These are phyloP conservation scores for Magnaporthales sp. DNA, from an alignment of 2,329 filamentous ascomycete genomes.

Conservation along the genomic window DNA sequence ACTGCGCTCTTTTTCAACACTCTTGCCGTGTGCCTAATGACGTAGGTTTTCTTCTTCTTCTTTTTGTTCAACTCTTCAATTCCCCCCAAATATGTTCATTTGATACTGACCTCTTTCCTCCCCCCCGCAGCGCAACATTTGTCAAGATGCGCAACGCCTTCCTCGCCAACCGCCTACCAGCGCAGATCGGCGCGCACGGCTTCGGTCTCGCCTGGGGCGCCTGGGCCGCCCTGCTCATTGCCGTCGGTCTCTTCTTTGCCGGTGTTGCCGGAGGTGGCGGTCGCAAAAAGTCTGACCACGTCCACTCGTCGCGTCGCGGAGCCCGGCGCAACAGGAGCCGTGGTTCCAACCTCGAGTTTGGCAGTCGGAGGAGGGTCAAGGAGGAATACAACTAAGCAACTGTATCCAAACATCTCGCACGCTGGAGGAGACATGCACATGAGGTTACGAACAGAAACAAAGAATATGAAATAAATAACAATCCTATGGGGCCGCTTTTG, in stretches of 20 bases:
- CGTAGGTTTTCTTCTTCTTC: constrained; percentile 40
- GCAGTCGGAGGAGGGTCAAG: constrained; percentile 51
- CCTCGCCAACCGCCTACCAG: constrained; percentile 40
- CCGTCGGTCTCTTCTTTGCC: constrained; percentile 58
- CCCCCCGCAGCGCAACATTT: constrained; percentile 40
- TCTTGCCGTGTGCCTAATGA: constrained; percentile 63
- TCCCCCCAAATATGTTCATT: background rate
- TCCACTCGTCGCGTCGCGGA: constrained; percentile 30
- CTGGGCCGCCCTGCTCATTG: constrained; percentile 56
- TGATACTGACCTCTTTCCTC: background rate
- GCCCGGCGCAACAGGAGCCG: constrained; percentile 44
- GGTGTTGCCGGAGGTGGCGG: constrained; percentile 43
- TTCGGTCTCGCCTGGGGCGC: constrained; percentile 74
- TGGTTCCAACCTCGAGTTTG: constrained; percentile 36
- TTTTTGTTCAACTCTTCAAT: background rate
- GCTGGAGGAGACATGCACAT: too few species aligned
- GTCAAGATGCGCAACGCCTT: constrained; percentile 64
- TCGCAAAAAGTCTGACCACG: constrained; percentile 14
- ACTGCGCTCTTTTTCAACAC: constrained; percentile 62
- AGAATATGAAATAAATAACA: background rate
- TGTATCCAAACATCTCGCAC: background rate
- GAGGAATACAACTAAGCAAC: constrained; percentile 45
- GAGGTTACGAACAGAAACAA: too few species aligned
- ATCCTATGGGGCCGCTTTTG: background rate
- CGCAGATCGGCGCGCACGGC: constrained; percentile 56